A percentile compares a stretch with the other conserved stretches of the same genome.
Conservation (phyloP, 371 early-diverging fungal species). For the Mucor racemosus region DNA sequence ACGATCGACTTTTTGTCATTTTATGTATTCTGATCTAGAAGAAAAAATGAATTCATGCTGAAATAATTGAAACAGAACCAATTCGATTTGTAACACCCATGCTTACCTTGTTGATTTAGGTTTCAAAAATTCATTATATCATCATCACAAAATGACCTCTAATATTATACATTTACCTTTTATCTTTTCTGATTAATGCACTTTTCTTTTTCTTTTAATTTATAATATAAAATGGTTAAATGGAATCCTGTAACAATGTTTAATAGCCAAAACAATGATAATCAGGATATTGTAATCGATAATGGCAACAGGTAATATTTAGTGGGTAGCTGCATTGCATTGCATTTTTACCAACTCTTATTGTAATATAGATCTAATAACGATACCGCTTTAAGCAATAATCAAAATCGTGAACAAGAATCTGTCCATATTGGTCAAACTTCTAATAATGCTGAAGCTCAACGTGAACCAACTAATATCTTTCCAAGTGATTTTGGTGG, state of each 20-base stretch:
- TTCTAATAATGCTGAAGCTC: slow-evolving; percentile 10
- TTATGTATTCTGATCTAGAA: too few species aligned
- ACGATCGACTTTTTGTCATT: too few species aligned
- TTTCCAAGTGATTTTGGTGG: slow-evolving; percentile 8
- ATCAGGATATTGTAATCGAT: too few species aligned
- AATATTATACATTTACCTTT: too few species aligned
- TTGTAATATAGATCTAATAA: background rate
- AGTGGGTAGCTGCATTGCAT: background rate
- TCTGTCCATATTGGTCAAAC: slow-evolving; percentile 18
- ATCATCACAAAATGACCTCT: background rate
- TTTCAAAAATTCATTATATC: background rate
- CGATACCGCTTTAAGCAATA: background rate
- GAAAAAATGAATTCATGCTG: background rate
- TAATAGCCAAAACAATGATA: background rate
- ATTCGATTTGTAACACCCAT: slow-evolving; percentile 7
- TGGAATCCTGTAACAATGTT: background rate
- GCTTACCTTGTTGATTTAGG: slow-evolving; percentile 1
- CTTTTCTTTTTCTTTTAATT: background rate
- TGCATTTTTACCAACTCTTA: background rate
- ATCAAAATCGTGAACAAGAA: slow-evolving; percentile 14
- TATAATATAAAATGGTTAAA: slow-evolving; percentile 1
- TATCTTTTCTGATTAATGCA: background rate
- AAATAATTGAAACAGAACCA: background rate
- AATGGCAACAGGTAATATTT: too few species aligned
- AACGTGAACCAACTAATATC: slow-evolving; percentile 15